phyloP scores from a whole-genome alignment of 1,284 basidiomycete genomes.

The Rhodotorula glutinis region DNA sequence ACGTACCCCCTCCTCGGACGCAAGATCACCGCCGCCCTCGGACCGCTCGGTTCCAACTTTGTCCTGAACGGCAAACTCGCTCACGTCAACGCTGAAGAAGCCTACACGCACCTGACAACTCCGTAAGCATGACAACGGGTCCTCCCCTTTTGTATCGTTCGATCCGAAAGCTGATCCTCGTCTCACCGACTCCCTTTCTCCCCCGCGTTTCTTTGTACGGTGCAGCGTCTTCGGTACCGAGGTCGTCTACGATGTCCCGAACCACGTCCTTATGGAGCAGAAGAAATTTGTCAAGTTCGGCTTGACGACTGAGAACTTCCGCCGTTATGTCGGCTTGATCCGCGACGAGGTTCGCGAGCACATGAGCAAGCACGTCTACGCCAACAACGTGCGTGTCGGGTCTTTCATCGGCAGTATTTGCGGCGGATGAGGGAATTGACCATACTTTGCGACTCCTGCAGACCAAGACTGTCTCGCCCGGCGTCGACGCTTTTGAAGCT shows the following conservation, averaged over 20 bases:
- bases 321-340: constrained; percentile 86
- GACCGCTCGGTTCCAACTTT: constrained; percentile 90
- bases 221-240: constrained; percentile 76
- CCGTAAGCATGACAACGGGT: constrained; percentile 24
- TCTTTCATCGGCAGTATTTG: constrained; percentile 24
- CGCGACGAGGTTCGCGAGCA: constrained; percentile 61
- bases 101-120: constrained; percentile 63
- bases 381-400: constrained; percentile 38
- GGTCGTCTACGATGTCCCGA: constrained; percentile 93
- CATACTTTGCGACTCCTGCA: too few relatives aligned
- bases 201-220: background rate
- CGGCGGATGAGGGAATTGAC: background rate
- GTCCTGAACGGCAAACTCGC: constrained; percentile 89
- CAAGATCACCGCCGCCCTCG: constrained; percentile 84
- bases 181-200: background rate
- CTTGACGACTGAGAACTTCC: constrained; percentile 86
- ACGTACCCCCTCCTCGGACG: constrained; percentile 84
- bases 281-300: constrained; percentile 87
- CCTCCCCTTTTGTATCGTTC: too few relatives aligned
- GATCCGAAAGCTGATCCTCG: too few relatives aligned
- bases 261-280: constrained; percentile 97
- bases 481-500: constrained; percentile 69
- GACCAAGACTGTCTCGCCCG: constrained; percentile 56
- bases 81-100: constrained; percentile 92
- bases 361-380: constrained; percentile 35